Conservation (phyloP, 805 yeast species). For the Candida sanyiensis region DNA sequence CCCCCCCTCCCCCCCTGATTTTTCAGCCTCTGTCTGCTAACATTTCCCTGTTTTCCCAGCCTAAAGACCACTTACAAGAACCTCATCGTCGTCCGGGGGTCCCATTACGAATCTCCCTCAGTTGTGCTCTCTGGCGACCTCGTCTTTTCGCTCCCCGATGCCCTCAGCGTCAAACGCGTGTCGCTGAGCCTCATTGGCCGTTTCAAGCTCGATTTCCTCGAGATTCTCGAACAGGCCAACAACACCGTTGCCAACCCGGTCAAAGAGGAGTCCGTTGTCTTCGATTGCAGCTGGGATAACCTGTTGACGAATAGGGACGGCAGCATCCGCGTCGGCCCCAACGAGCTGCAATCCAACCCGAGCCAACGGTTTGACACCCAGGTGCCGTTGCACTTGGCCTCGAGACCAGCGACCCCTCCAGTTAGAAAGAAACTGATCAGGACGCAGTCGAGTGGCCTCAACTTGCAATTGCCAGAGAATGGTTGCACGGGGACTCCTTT, state of each 20-base stretch:
- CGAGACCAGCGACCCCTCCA: conserved; percentile 5
- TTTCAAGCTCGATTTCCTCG: conserved; percentile 52
- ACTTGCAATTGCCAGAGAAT: conserved; percentile 24
- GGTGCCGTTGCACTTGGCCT: neutral
- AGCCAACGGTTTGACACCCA: conserved; percentile 7
- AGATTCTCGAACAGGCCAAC: conserved; percentile 36
- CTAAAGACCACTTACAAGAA: conserved; percentile 42
- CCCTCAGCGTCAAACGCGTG: conserved; percentile 56
- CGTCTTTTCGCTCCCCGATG: conserved; percentile 64
- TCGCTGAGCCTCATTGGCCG: conserved; percentile 58
- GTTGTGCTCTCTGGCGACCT: conserved; percentile 70
- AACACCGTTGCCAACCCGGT: conserved; percentile 33
- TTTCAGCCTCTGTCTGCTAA: conserved; percentile 9
- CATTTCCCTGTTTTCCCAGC: conserved; percentile 6
- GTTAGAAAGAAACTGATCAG: conserved; percentile 17
- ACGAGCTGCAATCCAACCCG: conserved; percentile 10
- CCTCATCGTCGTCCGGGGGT: conserved; percentile 70
- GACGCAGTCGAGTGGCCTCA: conserved; percentile 20
- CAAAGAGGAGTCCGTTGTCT: conserved; percentile 51
- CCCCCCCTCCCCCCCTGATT: neutral
- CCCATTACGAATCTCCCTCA: conserved; percentile 70
- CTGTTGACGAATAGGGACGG: conserved; percentile 32
- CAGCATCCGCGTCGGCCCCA: conserved; percentile 17
- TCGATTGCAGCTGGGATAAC: conserved; percentile 72
- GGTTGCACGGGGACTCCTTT: conserved; percentile 32